These are phyloP conservation scores for Candida silvatica DNA, from an alignment of 805 yeast species.

Conservation along the genomic window DNA sequence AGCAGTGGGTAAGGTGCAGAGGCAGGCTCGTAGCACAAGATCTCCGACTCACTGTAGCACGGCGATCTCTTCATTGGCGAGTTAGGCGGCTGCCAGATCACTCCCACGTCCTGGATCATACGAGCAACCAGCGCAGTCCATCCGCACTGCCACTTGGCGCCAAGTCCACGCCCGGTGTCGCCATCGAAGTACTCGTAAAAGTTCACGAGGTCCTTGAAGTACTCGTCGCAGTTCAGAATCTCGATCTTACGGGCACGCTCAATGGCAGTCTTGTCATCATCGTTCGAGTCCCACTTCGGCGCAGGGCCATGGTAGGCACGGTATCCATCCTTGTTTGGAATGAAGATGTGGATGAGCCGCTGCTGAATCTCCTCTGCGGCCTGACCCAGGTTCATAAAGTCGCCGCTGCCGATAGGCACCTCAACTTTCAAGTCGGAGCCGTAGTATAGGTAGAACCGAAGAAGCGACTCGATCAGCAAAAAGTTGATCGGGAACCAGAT, in stretches of 20 bases:
- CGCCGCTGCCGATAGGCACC: constrained; percentile 82
- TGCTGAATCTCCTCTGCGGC: constrained; percentile 88
- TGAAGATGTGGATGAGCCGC: constrained; percentile 68
- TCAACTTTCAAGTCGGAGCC: constrained; percentile 81
- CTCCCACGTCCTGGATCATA: constrained; percentile 84
- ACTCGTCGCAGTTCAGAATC: constrained; percentile 46
- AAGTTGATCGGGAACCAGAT: constrained; percentile 95
- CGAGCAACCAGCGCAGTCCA: constrained; percentile 94
- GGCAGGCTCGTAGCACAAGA: constrained; percentile 35
- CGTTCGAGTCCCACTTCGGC: constrained; percentile 24
- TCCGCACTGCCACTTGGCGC: constrained; percentile 92
- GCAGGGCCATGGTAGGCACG: constrained; percentile 74
- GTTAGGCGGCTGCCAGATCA: constrained; percentile 48
- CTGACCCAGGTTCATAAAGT: constrained; percentile 67
- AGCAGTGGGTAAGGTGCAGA: constrained; percentile 29
- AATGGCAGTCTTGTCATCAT: constrained; percentile 48
- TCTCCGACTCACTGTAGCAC: constrained; percentile 24
- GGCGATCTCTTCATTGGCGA: constrained; percentile 21
- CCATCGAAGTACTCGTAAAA: constrained; percentile 90
- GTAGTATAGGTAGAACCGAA: constrained; percentile 79
- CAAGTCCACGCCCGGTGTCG: constrained; percentile 89
- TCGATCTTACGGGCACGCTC: constrained; percentile 39
- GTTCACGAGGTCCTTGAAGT: constrained; percentile 67
- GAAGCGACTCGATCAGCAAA: constrained; percentile 75
- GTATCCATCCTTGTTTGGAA: constrained; percentile 48